These are phyloP conservation scores for Harrya chromipes DNA, from an alignment of 768 basidiomycete genomes.

Conservation along the genomic window DNA sequence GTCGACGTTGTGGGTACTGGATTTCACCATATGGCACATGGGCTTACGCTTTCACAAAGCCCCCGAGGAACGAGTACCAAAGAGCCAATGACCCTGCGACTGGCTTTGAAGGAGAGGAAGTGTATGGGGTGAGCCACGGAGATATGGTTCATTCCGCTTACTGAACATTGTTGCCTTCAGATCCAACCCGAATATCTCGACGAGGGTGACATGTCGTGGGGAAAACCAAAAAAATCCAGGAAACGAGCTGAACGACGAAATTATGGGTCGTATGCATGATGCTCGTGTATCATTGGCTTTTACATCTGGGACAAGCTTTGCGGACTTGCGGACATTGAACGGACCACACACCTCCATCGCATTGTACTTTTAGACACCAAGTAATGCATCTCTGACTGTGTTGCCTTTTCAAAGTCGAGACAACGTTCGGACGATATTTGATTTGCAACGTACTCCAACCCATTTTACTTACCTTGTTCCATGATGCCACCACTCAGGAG, in stretches of 20 bases:
- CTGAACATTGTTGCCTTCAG: conserved; percentile 7
- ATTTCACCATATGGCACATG: background rate
- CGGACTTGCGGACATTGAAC: background rate
- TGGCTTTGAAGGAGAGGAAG: conserved; percentile 16
- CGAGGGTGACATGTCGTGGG: conserved; percentile 29
- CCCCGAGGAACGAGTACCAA: conserved; percentile 16
- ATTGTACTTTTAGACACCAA: too few relatives aligned
- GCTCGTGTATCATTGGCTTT: background rate
- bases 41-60: conserved; percentile 3
- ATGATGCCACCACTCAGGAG: too few relatives aligned
- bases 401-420: too few relatives aligned
- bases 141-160: background rate
- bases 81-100: conserved; percentile 9
- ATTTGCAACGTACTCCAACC: too few relatives aligned
- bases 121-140: conserved; percentile 17
- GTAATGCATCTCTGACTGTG: too few relatives aligned
- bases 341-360: background rate
- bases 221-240: conserved; percentile 9
- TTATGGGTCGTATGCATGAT: background rate
- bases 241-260: conserved; percentile 4
- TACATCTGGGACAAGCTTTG: background rate
- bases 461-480: too few relatives aligned
- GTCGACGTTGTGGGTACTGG: conserved; percentile 10
- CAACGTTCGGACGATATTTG: too few relatives aligned
- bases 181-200: conserved; percentile 24